phyloP scores from a whole-genome alignment of 2,329 filamentous ascomycete species.

The Nannizziopsis arthrosporioides region DNA sequence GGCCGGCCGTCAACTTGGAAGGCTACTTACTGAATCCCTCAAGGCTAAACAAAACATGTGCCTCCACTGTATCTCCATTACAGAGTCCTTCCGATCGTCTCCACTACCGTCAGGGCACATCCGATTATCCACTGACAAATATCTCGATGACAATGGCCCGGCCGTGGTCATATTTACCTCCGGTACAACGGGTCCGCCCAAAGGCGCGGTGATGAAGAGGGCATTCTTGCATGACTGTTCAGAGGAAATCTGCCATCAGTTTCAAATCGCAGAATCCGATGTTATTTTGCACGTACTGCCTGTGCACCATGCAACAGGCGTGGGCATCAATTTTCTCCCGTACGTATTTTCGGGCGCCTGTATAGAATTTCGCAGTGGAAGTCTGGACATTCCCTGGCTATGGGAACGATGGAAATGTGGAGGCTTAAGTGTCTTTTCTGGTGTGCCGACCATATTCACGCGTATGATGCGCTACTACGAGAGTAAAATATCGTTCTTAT shows the following conservation, averaged over 20 bases:
- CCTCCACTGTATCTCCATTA: slow-evolving; percentile 9
- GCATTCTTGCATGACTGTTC: slow-evolving; percentile 14
- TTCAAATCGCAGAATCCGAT: slow-evolving; percentile 20
- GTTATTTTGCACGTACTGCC: slow-evolving; percentile 24
- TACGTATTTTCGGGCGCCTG: slow-evolving; percentile 14
- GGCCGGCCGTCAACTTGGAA: slow-evolving; percentile 19
- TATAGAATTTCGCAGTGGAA: slow-evolving; percentile 13
- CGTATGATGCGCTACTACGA: slow-evolving; percentile 16
- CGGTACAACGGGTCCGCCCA: slow-evolving; percentile 38
- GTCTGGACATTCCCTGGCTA: slow-evolving; percentile 10
- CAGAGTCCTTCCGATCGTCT: neutral
- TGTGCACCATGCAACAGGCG: slow-evolving; percentile 13
- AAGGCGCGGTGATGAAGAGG: slow-evolving; percentile 28
- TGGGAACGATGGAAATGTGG: slow-evolving; percentile 14
- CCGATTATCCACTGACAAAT: slow-evolving; percentile 18
- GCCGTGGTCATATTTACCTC: slow-evolving; percentile 22
- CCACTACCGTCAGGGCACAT: slow-evolving; percentile 10
- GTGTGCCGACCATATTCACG: slow-evolving; percentile 14
- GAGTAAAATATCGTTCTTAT: slow-evolving; percentile 5
- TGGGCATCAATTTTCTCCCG: slow-evolving; percentile 16
- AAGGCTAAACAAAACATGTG: slow-evolving; percentile 24
- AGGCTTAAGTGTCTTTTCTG: slow-evolving; percentile 12
- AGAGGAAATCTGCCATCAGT: slow-evolving; percentile 13
- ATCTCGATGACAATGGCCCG: slow-evolving; percentile 20
- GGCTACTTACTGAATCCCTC: slow-evolving; percentile 20